These are phyloP conservation scores for Coemansia asiatica DNA, from an alignment of 192 early-diverging fungal genomes.

Conservation along the genomic window DNA sequence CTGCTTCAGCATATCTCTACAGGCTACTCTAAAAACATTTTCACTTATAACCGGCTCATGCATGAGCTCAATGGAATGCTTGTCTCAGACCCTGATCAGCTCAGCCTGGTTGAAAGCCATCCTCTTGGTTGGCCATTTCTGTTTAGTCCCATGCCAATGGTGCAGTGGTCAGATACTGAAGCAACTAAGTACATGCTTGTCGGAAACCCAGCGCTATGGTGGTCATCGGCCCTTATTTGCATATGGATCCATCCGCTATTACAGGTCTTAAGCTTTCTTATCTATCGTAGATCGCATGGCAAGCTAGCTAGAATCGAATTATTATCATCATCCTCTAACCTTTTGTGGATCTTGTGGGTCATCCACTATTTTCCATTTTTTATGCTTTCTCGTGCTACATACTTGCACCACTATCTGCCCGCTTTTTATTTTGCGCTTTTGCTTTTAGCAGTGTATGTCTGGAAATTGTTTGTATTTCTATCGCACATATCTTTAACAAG, in stretches of 20 bases:
- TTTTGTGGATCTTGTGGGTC: slow-evolving; percentile 56
- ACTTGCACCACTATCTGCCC: slow-evolving; percentile 74
- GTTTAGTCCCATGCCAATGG: slow-evolving; percentile 79
- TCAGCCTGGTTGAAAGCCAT: slow-evolving; percentile 71
- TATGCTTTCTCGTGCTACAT: slow-evolving; percentile 68
- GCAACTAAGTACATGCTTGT: slow-evolving; percentile 79
- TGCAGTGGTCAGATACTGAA: slow-evolving; percentile 69
- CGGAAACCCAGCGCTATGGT: slow-evolving; percentile 89
- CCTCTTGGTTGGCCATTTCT: slow-evolving; percentile 86
- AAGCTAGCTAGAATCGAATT: not conserved
- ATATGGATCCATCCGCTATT: slow-evolving; percentile 25
- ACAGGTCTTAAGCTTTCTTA: not conserved
- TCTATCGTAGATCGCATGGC: slow-evolving; percentile 18
- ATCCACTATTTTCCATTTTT: slow-evolving; percentile 69
- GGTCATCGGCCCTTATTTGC: slow-evolving; percentile 58
- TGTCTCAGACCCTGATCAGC: slow-evolving; percentile 83
- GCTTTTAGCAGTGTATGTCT: slow-evolving; percentile 31
- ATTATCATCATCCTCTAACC: not conserved
- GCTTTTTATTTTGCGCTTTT: slow-evolving; percentile 70
- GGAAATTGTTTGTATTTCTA: not conserved
- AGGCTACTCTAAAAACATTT: too few species aligned
- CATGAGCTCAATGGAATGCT: slow-evolving; percentile 91
- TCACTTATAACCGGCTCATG: slow-evolving; percentile 72
- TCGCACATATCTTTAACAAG: too few species aligned
- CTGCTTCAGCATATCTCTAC: slow-evolving; percentile 53